phyloP scores from a whole-genome alignment of 441 rosid species.

The Gossypium trilobum region DNA sequence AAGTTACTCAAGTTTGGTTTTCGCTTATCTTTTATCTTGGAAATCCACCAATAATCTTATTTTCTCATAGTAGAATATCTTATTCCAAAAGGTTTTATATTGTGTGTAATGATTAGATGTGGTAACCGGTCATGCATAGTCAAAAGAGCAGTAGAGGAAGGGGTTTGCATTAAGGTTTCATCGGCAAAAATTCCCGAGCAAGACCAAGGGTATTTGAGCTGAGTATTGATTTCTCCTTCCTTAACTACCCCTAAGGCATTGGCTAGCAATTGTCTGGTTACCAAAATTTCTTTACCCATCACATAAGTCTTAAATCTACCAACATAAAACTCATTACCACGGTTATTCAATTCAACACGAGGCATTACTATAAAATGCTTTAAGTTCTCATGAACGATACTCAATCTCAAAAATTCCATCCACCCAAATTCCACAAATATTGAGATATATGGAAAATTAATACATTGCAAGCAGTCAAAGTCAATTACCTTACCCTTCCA shows the following conservation, averaged over 20 bases:
- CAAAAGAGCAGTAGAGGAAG: not conserved
- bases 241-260: not conserved
- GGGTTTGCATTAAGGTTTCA: not conserved
- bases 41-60: not conserved
- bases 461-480: not conserved
- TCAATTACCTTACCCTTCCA: not conserved
- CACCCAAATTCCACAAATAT: not conserved
- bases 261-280: not conserved
- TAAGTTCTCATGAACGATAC: not conserved
- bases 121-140: not conserved
- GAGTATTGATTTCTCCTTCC: not conserved
- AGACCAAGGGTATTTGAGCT: not conserved
- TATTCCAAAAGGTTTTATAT: not conserved
- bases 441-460: not conserved
- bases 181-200: not conserved
- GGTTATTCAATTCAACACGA: not conserved
- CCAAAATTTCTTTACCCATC: not conserved
- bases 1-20: not conserved
- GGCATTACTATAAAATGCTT: not conserved
- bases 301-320: not conserved
- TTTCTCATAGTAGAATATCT: not conserved
- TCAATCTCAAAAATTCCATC: not conserved
- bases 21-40: not conserved
- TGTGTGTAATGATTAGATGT: not conserved
- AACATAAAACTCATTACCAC: not conserved